Conservation (phyloP, 2,329 filamentous ascomycete genomes). For the Alternaria arborescens region DNA sequence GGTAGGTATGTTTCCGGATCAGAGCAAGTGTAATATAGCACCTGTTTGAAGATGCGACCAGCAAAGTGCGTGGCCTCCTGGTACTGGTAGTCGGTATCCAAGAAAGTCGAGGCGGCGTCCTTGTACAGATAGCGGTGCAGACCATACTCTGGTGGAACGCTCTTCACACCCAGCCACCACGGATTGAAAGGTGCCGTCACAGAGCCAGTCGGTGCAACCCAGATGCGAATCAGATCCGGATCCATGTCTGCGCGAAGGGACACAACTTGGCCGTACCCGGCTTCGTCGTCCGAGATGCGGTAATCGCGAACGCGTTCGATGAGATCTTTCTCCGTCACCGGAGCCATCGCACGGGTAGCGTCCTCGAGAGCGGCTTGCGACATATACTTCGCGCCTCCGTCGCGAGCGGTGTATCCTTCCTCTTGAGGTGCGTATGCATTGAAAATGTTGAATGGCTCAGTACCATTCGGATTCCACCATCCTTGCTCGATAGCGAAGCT, state of each 20-base stretch:
- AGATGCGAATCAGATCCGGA: constrained; percentile 45
- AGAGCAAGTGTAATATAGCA: constrained; percentile 44
- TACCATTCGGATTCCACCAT: constrained; percentile 45
- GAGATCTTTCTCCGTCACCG: constrained; percentile 60
- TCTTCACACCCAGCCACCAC: constrained; percentile 48
- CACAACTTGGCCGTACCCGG: constrained; percentile 49
- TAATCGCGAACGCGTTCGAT: constrained; percentile 52
- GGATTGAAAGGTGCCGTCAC: constrained; percentile 48
- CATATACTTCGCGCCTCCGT: constrained; percentile 51
- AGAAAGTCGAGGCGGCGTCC: constrained; percentile 43
- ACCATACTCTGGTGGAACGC: constrained; percentile 42
- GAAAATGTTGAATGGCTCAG: constrained; percentile 49
- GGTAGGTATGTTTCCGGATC: constrained; percentile 34
- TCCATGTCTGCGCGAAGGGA: constrained; percentile 37
- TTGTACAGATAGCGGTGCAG: constrained; percentile 49
- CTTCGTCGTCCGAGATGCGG: constrained; percentile 48
- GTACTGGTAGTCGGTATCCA: constrained; percentile 46
- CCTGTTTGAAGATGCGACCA: constrained; percentile 39
- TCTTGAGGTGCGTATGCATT: constrained; percentile 45
- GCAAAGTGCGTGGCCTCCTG: constrained; percentile 42
- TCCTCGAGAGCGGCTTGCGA: constrained; percentile 48
- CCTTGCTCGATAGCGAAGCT: constrained; percentile 48
- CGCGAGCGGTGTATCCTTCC: constrained; percentile 39
- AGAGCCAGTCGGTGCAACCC: constrained; percentile 46
- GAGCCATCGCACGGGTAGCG: constrained; percentile 54